Conservation (phyloP, 768 basidiomycete genomes). For the Pisolithus tinctorius region DNA sequence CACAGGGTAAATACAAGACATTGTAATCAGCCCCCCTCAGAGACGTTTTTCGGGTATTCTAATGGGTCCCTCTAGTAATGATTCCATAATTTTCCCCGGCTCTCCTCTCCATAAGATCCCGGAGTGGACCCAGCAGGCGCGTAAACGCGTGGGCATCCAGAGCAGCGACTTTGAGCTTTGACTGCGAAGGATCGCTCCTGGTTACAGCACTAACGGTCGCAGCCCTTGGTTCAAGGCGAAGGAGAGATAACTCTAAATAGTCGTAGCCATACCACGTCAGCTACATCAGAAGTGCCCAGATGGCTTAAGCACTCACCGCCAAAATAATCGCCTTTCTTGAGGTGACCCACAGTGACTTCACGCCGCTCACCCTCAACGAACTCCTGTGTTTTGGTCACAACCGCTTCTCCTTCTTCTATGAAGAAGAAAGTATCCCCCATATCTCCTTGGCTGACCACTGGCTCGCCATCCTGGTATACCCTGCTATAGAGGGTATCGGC, state of each 20-base stretch:
- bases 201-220: conserved; percentile 88
- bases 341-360: conserved; percentile 66
- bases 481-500: conserved; percentile 89
- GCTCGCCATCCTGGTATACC: conserved; percentile 76
- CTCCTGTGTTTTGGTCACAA: conserved; percentile 70
- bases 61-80: conserved; percentile 28
- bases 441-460: conserved; percentile 89
- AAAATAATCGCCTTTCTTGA: conserved; percentile 94
- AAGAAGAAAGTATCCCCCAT: conserved; percentile 98
- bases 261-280: conserved; percentile 2
- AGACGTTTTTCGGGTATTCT: conserved; percentile 1
- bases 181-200: conserved; percentile 34
- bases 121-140: conserved; percentile 83
- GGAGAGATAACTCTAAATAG: conserved; percentile 75
- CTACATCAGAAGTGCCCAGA: neutral
- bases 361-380: conserved; percentile 50
- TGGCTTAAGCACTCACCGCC: conserved; percentile 59
- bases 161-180: conserved; percentile 87
- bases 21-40: neutral
- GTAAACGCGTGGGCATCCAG: conserved; percentile 93
- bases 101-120: conserved; percentile 88
- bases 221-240: conserved; percentile 84
- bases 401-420: conserved; percentile 88
- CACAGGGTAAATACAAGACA: neutral
- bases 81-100: conserved; percentile 68